phyloP scores from a whole-genome alignment of 768 basidiomycete species.

The Phallus indusiatus region DNA sequence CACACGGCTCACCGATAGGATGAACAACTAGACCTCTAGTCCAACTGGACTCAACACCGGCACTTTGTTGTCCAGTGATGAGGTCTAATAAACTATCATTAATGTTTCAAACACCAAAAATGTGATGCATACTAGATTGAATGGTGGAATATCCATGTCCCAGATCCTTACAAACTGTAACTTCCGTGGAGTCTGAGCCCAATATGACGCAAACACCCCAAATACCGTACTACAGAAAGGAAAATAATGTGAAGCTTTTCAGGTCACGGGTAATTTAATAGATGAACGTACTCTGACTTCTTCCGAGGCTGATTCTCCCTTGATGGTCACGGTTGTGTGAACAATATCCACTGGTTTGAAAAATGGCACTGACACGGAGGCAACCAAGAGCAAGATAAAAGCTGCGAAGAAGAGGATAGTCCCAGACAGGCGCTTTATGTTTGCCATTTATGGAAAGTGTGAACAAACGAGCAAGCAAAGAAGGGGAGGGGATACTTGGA shows the following conservation, averaged over 20 bases:
- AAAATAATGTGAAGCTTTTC: too few species aligned
- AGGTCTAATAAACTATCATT: background rate
- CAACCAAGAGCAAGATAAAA: background rate
- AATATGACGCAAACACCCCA: background rate
- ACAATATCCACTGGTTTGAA: background rate
- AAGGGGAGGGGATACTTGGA: too few species aligned
- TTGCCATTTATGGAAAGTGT: background rate
- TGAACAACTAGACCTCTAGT: background rate
- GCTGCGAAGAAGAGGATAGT: background rate
- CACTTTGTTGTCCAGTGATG: too few species aligned
- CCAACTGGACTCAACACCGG: background rate
- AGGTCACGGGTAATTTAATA: too few species aligned
- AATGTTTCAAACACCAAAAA: background rate
- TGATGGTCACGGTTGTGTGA: background rate
- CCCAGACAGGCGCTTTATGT: background rate
- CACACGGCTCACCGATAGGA: background rate
- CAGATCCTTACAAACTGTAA: background rate
- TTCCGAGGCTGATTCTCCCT: background rate
- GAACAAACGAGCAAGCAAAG: too few species aligned
- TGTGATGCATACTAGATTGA: background rate
- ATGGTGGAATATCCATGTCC: background rate
- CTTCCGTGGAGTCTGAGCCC: too few species aligned
- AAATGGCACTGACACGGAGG: background rate
- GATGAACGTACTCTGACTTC: background rate
- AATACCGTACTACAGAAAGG: background rate